Evolutionary conservation across 2,329 filamentous ascomycete genomes (phyloP).

Genomic region (Neofusicoccum sp.): DNA sequence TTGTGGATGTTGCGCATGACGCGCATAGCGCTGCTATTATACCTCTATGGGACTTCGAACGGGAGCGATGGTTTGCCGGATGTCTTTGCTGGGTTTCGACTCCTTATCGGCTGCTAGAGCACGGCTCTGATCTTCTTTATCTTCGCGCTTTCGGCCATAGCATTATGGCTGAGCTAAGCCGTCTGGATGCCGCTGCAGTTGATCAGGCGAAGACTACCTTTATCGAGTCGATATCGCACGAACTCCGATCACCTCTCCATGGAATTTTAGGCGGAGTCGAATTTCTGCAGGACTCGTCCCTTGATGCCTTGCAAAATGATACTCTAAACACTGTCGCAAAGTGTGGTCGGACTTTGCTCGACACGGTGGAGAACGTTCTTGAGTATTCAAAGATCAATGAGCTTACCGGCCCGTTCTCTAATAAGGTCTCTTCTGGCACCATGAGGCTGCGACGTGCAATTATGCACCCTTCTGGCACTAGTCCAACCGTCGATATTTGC

Average conservation of each 20-base stretch:
- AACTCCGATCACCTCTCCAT: slow-evolving; percentile 21
- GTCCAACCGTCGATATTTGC: slow-evolving; percentile 29
- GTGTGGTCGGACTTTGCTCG: slow-evolving; percentile 42
- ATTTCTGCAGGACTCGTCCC: slow-evolving; percentile 20
- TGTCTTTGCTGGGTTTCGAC: slow-evolving; percentile 38
- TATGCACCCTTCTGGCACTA: background rate
- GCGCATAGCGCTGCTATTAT: slow-evolving; percentile 39
- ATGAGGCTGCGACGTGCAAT: background rate
- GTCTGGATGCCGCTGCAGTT: background rate
- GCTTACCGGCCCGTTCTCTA: slow-evolving; percentile 22
- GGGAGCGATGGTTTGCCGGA: slow-evolving; percentile 38
- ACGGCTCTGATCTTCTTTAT: slow-evolving; percentile 38
- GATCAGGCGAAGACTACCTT: slow-evolving; percentile 26
- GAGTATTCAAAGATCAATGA: slow-evolving; percentile 39
- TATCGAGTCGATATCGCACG: slow-evolving; percentile 42
- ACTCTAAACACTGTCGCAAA: slow-evolving; percentile 29
- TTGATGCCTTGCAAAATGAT: background rate
- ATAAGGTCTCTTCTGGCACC: slow-evolving; percentile 12
- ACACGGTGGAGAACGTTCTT: slow-evolving; percentile 34
- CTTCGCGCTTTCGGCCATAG: slow-evolving; percentile 37
- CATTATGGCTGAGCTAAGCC: slow-evolving; percentile 28
- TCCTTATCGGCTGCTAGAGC: slow-evolving; percentile 33
- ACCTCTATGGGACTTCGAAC: slow-evolving; percentile 40
- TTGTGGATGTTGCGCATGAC: slow-evolving; percentile 23
- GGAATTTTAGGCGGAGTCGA: slow-evolving; percentile 4